Conservation (phyloP, 2,329 filamentous ascomycete species). For the Parastagonospora nodorum region DNA sequence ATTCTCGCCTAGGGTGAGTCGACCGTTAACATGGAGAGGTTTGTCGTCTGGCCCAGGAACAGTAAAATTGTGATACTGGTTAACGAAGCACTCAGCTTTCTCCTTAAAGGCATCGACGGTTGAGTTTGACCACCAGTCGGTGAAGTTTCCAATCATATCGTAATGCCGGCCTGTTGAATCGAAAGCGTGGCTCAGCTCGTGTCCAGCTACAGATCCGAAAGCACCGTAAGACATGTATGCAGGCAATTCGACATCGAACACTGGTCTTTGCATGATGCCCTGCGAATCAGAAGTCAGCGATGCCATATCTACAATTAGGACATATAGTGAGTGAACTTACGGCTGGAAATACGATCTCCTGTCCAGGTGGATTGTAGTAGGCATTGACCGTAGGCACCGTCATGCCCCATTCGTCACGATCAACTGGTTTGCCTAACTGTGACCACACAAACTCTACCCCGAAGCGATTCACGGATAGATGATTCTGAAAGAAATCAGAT, state of each 20-base stretch:
- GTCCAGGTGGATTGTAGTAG: constrained; percentile 67
- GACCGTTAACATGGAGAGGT: constrained; percentile 66
- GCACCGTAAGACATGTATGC: constrained; percentile 71
- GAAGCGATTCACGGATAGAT: constrained; percentile 57
- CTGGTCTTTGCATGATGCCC: constrained; percentile 70
- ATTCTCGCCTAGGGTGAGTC: constrained; percentile 69
- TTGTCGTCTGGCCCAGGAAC: constrained; percentile 62
- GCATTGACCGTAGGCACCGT: constrained; percentile 65
- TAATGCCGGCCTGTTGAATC: constrained; percentile 69
- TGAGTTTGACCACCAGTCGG: constrained; percentile 68
- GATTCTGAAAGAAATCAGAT: constrained; percentile 63
- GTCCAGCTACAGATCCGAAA: constrained; percentile 69
- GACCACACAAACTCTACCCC: constrained; percentile 59
- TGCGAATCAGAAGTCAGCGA: too few species aligned
- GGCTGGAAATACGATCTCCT: constrained; percentile 63
- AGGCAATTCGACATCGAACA: constrained; percentile 67
- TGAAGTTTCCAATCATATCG: constrained; percentile 67
- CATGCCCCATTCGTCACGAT: constrained; percentile 66
- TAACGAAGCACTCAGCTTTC: constrained; percentile 67
- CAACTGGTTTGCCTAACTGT: constrained; percentile 63
- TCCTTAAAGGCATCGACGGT: constrained; percentile 64
- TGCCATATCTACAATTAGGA: too few species aligned
- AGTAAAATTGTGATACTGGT: constrained; percentile 69
- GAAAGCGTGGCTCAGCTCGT: constrained; percentile 73
- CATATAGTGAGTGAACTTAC: neutral